Evolutionary conservation across 192 early-diverging fungal genomes (phyloP).

Genomic region (Coemansia guatemalensis): DNA sequence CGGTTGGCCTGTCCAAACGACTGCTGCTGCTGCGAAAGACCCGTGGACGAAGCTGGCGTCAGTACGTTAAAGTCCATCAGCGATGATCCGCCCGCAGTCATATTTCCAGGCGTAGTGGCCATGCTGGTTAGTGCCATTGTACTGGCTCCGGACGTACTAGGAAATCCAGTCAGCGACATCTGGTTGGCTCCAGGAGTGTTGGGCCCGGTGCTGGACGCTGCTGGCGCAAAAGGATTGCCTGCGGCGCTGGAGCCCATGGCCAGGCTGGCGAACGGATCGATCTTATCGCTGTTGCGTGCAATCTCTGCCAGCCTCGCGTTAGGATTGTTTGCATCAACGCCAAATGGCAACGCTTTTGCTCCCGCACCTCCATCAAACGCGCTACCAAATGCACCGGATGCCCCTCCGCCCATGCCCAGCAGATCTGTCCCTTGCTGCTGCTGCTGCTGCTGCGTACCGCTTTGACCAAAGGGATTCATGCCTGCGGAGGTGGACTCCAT

Average conservation of each 20-base stretch:
- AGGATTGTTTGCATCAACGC: conserved; percentile 36
- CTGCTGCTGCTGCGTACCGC: conserved; percentile 13
- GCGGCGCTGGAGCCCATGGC: conserved; percentile 37
- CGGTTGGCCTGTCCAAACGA: conserved; percentile 49
- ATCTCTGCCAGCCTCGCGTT: conserved; percentile 54
- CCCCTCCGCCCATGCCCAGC: conserved; percentile 31
- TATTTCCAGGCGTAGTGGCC: conserved; percentile 6
- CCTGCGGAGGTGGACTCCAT: conserved; percentile 9
- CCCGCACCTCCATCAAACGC: conserved; percentile 54
- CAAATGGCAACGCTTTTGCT: conserved; percentile 48
- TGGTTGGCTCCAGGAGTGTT: conserved; percentile 1
- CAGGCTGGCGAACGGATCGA: conserved; percentile 60
- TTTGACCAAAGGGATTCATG: conserved; percentile 39
- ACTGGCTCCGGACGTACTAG: conserved; percentile 3
- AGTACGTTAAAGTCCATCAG: conserved; percentile 42
- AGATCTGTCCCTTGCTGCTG: conserved; percentile 16
- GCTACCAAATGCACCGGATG: conserved; percentile 44
- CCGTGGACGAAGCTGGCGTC: conserved; percentile 26
- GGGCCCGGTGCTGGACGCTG: conserved; percentile 3
- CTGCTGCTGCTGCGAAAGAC: conserved; percentile 24
- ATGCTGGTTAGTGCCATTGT: conserved; percentile 15
- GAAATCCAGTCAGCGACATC: background rate
- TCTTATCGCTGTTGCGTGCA: conserved; percentile 57
- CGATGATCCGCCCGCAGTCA: conserved; percentile 23
- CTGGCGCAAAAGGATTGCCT: conserved; percentile 37